These are phyloP conservation scores for Gnomoniopsis sp. DNA, from an alignment of 2,329 filamentous ascomycete species.

Conservation along the genomic window DNA sequence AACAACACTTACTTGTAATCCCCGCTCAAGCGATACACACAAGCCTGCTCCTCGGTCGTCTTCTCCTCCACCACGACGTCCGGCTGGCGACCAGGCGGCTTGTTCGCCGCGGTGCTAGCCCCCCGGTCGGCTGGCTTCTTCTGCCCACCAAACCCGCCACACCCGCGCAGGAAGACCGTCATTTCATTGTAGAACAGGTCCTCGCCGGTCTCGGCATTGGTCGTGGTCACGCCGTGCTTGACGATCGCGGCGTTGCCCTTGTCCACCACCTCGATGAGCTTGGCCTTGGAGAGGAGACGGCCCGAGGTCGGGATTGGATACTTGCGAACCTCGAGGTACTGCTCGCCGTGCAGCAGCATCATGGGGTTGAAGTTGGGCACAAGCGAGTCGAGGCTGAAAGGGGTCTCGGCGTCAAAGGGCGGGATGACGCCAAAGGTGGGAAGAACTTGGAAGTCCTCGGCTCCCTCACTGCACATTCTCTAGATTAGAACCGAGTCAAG, in stretches of 20 bases:
- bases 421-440: conserved; percentile 97
- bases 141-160: conserved; percentile 83
- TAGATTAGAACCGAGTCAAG: background rate
- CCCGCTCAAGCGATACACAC: conserved; percentile 86
- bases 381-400: conserved; percentile 76
- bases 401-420: conserved; percentile 78
- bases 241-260: conserved; percentile 89
- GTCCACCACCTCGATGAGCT: conserved; percentile 91
- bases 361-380: conserved; percentile 96
- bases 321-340: conserved; percentile 92
- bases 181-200: conserved; percentile 96
- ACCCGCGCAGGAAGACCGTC: conserved; percentile 88
- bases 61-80: conserved; percentile 81
- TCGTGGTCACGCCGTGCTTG: conserved; percentile 75
- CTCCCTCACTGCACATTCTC: conserved; percentile 57
- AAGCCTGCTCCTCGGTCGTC: conserved; percentile 88
- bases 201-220: conserved; percentile 80
- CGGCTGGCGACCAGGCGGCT: conserved; percentile 70
- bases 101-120: conserved; percentile 74
- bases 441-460: conserved; percentile 88
- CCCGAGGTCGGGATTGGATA: conserved; percentile 86
- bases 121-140: conserved; percentile 76
- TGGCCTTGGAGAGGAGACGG: conserved; percentile 70
- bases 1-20: conserved; percentile 68
- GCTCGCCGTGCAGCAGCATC: conserved; percentile 98